A percentile compares a stretch with the other conserved stretches of the same genome.
Conservation (phyloP, 306 rosid species). For the Comarum palustre region DNA sequence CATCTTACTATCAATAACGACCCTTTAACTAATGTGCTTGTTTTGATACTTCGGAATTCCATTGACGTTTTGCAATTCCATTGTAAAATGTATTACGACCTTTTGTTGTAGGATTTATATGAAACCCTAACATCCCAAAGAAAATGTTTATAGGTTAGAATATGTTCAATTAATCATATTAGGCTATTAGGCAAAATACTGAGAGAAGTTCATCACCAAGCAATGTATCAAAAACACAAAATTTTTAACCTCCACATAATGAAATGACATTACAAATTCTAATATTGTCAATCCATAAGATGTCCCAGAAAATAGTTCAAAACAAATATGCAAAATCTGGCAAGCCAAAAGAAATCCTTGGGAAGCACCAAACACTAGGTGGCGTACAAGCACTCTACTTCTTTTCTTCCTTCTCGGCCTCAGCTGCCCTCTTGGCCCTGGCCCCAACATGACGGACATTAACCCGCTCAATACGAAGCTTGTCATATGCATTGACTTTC, state of each 20-base stretch:
- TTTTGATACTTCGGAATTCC: background rate
- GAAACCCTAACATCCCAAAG: no score
- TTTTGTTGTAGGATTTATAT: no score
- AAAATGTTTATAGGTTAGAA: no score
- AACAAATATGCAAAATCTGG: background rate
- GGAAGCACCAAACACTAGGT: background rate
- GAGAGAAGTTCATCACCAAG: no score
- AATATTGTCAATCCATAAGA: background rate
- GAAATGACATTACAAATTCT: background rate
- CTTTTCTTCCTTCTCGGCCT: conserved; percentile 68
- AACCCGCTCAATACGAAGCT: conserved; percentile 45
- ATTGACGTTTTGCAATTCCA: no score
- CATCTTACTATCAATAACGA: background rate
- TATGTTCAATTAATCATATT: no score
- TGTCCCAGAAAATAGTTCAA: background rate
- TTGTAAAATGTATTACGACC: no score
- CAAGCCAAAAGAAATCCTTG: background rate
- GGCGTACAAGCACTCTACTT: conserved; percentile 22
- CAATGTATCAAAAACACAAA: background rate
- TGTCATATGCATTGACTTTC: conserved; percentile 51
- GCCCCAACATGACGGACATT: conserved; percentile 44
- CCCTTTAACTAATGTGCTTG: background rate
- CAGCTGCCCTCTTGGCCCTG: conserved; percentile 54
- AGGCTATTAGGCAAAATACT: no score
- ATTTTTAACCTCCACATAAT: background rate